These are phyloP conservation scores for Leucogyrophana mollusca DNA, from an alignment of 768 basidiomycete species.

Conservation along the genomic window DNA sequence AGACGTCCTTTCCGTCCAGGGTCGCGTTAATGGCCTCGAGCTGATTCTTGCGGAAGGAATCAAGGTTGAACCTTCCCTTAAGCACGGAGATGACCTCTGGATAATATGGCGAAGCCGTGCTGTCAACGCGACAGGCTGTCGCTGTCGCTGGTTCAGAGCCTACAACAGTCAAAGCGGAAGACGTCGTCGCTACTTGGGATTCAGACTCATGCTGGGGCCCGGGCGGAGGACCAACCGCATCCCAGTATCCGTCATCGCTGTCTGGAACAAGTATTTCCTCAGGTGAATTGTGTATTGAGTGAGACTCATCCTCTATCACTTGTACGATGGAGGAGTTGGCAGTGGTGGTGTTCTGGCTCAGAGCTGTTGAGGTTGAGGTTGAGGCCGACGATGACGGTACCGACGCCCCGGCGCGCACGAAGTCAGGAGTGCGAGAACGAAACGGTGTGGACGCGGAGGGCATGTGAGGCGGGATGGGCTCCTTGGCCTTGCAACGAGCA, in stretches of 20 bases:
- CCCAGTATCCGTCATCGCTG: constrained; percentile 51
- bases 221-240: constrained; percentile 40
- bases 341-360: no score
- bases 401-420: not conserved
- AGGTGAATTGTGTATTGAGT: no score
- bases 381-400: not conserved
- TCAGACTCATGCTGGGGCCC: no score
- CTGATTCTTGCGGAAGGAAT: constrained; percentile 66
- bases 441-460: not conserved
- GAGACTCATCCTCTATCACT: no score
- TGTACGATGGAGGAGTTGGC: no score
- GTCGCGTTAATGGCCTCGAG: constrained; percentile 85
- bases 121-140: constrained; percentile 19
- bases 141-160: not conserved
- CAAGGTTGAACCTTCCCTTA: constrained; percentile 54
- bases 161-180: not conserved
- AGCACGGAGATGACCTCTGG: constrained; percentile 29
- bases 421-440: not conserved
- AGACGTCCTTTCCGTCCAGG: constrained; percentile 80
- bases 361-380: constrained; percentile 8
- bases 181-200: no score
- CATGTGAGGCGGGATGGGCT: not conserved
- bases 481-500: constrained; percentile 8
- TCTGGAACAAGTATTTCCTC: constrained; percentile 28
- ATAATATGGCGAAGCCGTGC: constrained; percentile 31